Evolutionary conservation across 345 rosid species (phyloP).

Genomic region (Salix exigua): DNA sequence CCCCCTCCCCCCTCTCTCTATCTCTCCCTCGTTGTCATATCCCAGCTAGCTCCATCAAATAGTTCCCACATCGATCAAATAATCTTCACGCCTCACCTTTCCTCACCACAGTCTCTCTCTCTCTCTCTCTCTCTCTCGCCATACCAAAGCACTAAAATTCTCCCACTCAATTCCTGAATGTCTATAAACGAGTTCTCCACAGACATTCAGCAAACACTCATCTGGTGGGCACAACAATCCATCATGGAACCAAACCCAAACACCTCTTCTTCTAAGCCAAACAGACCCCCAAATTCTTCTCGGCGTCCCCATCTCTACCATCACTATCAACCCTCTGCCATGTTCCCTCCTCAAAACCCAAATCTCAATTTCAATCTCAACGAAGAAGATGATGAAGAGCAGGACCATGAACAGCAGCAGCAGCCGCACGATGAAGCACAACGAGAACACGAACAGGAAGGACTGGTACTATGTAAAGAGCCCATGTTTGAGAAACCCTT

Average conservation of each 20-base stretch:
- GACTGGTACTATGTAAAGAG: slow-evolving; percentile 6
- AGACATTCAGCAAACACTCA: slow-evolving; percentile 34
- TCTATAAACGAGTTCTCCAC: slow-evolving; percentile 46
- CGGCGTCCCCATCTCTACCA: neutral
- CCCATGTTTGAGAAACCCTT: slow-evolving; percentile 72
- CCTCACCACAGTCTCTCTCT: neutral
- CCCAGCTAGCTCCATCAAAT: slow-evolving; percentile 13
- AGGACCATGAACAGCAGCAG: neutral
- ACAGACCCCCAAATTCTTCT: neutral
- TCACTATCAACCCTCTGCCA: neutral
- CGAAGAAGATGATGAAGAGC: slow-evolving; percentile 6
- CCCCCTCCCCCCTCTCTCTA: neutral
- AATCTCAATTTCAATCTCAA: slow-evolving; percentile 26
- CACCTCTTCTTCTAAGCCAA: slow-evolving; percentile 1
- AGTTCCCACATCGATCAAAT: slow-evolving; percentile 14
- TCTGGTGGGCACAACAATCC: slow-evolving; percentile 35
- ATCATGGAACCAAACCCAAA: slow-evolving; percentile 17
- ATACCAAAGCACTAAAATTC: neutral
- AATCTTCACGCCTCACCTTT: slow-evolving; percentile 20
- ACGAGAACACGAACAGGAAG: neutral
- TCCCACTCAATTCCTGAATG: slow-evolving; percentile 21
- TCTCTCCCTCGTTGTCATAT: slow-evolving; percentile 9
- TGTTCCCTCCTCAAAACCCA: slow-evolving; percentile 12
- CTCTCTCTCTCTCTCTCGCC: slow-evolving; percentile 11
- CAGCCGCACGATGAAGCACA: neutral